Conservation (phyloP, 257 asterid species). For the Solanum paucissectum region DNA sequence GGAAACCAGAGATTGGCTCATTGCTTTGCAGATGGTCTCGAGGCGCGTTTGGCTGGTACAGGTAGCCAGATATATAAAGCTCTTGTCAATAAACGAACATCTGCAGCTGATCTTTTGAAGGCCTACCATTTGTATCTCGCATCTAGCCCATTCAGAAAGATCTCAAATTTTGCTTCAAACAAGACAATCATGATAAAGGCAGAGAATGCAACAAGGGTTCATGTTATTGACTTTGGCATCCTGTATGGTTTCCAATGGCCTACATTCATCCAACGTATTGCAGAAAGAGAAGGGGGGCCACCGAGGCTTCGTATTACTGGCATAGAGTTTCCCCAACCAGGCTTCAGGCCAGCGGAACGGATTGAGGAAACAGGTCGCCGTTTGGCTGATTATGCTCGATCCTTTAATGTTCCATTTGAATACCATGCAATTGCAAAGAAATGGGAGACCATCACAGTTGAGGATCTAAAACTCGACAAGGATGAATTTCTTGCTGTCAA, state of each 20-base stretch:
- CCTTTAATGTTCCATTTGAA: constrained; percentile 51
- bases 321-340: constrained; percentile 65
- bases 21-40: constrained; percentile 49
- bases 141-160: constrained; percentile 39
- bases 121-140: constrained; percentile 53
- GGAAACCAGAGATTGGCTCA: constrained; percentile 53
- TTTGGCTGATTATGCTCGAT: constrained; percentile 37
- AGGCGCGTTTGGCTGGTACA: constrained; percentile 55
- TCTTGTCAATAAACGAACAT: constrained; percentile 21
- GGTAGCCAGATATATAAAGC: constrained; percentile 46
- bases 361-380: constrained; percentile 58
- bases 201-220: constrained; percentile 21
- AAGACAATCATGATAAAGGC: constrained; percentile 29
- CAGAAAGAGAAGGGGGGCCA: constrained; percentile 47
- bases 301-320: constrained; percentile 62
- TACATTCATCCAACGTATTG: constrained; percentile 33
- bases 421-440: constrained; percentile 51
- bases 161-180: constrained; percentile 30
- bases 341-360: constrained; percentile 58
- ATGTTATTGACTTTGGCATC: constrained; percentile 60
- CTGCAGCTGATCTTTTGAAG: constrained; percentile 40
- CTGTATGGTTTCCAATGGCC: constrained; percentile 70
- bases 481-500: constrained; percentile 54
- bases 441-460: constrained; percentile 53
- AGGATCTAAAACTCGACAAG: constrained; percentile 50